Conservation (phyloP, 1,284 basidiomycete species). For the Leccinum solheimii region DNA sequence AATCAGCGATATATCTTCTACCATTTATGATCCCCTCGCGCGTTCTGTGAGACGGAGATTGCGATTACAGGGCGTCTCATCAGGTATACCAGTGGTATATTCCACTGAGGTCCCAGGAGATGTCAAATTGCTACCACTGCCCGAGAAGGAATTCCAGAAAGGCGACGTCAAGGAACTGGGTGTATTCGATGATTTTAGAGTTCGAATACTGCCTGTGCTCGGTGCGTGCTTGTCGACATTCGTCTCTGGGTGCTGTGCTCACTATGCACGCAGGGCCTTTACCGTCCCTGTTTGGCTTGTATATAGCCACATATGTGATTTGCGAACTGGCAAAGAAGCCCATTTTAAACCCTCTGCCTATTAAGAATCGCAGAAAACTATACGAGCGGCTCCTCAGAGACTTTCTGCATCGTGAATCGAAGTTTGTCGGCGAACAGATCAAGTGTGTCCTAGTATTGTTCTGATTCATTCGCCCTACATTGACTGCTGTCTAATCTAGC, state of each 20-base stretch:
- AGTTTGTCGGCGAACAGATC: conserved; percentile 54
- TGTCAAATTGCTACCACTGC: conserved; percentile 85
- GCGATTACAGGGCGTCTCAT: conserved; percentile 65
- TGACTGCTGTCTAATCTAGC: conserved; percentile 41
- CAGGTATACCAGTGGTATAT: conserved; percentile 92
- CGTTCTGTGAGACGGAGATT: conserved; percentile 85
- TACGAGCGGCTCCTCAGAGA: conserved; percentile 82
- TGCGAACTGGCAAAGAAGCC: conserved; percentile 84
- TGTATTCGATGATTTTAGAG: conserved; percentile 92
- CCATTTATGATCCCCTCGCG: conserved; percentile 94
- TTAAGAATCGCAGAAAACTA: conserved; percentile 82
- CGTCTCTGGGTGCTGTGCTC: not conserved
- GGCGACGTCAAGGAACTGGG: conserved; percentile 90
- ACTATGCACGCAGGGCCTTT: conserved; percentile 57
- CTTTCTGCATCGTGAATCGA: conserved; percentile 70
- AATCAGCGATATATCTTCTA: conserved; percentile 92
- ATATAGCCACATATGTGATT: conserved; percentile 84
- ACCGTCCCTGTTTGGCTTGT: conserved; percentile 86
- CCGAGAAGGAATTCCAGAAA: conserved; percentile 90
- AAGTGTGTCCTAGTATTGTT: conserved; percentile 37
- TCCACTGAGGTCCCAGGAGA: conserved; percentile 92
- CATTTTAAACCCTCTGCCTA: conserved; percentile 76
- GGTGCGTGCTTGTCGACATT: conserved; percentile 40
- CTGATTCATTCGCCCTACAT: not conserved
- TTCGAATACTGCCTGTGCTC: conserved; percentile 85